Percentiles rank a stretch among this genome's conserved stretches.
Evolutionary conservation across 1,284 basidiomycete species (phyloP).

Genomic region (Tilletia caries): DNA sequence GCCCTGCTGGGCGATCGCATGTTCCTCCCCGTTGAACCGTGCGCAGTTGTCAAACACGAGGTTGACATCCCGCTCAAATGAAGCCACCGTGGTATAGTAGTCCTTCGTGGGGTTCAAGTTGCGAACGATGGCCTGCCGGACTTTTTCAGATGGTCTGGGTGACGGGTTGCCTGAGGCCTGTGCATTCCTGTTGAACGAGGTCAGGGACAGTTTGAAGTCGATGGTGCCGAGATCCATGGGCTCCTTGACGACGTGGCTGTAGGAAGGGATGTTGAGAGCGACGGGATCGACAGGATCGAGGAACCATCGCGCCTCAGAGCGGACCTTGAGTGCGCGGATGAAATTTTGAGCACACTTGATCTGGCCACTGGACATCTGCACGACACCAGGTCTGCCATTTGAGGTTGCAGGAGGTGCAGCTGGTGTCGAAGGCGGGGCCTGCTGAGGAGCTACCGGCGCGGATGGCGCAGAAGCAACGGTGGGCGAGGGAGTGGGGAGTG

Average conservation of each 20-base stretch:
- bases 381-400: constrained; percentile 15
- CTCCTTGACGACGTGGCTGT: constrained; percentile 76
- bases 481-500: constrained; percentile 7
- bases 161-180: constrained; percentile 32
- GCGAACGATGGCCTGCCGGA: constrained; percentile 18
- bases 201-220: constrained; percentile 67
- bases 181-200: constrained; percentile 21
- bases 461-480: constrained; percentile 18
- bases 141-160: constrained; percentile 40
- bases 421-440: neutral
- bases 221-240: constrained; percentile 97
- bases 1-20: constrained; percentile 73
- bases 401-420: neutral
- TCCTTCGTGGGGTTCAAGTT: constrained; percentile 37
- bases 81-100: constrained; percentile 32
- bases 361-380: constrained; percentile 60
- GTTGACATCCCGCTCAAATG: constrained; percentile 48
- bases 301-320: constrained; percentile 79
- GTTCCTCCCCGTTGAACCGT: constrained; percentile 85
- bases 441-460: constrained; percentile 15
- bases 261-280: constrained; percentile 85
- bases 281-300: constrained; percentile 84
- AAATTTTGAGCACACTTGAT: constrained; percentile 77
- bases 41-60: constrained; percentile 79
- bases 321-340: constrained; percentile 78